A percentile compares a stretch with the other conserved stretches of the same genome.
phyloP scores from a whole-genome alignment of 768 basidiomycete genomes.

The Naganishia randhawae region DNA sequence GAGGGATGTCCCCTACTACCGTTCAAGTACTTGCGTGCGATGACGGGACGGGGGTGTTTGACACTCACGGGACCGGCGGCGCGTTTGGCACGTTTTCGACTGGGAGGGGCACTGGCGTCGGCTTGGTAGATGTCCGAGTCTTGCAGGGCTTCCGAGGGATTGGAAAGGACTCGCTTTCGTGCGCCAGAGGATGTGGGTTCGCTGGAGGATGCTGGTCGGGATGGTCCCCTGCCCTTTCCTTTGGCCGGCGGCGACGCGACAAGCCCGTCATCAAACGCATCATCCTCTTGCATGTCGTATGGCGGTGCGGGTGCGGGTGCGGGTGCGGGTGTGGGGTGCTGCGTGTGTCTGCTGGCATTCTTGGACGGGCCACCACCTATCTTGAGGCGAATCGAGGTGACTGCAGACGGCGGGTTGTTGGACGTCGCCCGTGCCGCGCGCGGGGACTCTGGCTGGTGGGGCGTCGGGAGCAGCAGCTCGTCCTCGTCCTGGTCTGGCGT shows the following conservation, averaged over 20 bases:
- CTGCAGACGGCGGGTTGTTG: not conserved
- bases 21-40: too few relatives aligned
- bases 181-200: not conserved
- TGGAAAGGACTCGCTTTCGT: slow-evolving; percentile 18
- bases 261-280: not conserved
- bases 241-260: not conserved
- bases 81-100: slow-evolving; percentile 3
- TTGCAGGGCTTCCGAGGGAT: not conserved
- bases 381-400: slow-evolving; percentile 8
- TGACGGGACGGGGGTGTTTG: too few relatives aligned
- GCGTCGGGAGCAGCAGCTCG: slow-evolving; percentile 7
- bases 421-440: not conserved
- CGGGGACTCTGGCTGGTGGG: not conserved
- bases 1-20: too few relatives aligned
- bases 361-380: not conserved
- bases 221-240: not conserved
- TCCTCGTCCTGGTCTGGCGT: slow-evolving; percentile 14
- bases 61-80: too few relatives aligned
- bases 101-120: not conserved
- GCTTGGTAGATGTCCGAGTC: not conserved
- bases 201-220: not conserved
- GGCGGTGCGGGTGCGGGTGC: not conserved
- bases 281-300: not conserved
- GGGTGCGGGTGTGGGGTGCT: not conserved
- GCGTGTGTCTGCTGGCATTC: not conserved